Base-by-base conservation (phyloP, 2,329 filamentous ascomycete genomes). In the Colletotrichum sp. region DNA sequence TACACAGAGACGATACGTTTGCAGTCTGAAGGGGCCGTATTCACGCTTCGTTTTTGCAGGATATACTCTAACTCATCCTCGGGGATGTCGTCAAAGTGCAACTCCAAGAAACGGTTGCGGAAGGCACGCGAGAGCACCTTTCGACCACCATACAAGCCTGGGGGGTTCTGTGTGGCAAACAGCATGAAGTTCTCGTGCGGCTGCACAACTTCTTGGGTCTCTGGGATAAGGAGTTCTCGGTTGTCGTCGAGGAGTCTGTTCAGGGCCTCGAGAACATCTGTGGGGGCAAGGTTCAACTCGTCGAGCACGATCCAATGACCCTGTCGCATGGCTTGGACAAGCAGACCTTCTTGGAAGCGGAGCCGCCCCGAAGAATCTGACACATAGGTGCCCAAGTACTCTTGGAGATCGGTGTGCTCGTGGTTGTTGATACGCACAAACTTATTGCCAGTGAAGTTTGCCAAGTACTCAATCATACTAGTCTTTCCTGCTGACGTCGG, bases 371-470 rank as follows among this genome's bases (percentile, higher is more conserved):
- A 94, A 1, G 92, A 86, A 28, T 93, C 94, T 3, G 97, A 98
- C 2, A 98, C 89, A 79, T 99, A 99, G 0, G 96, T 98, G 22
- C 97, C 97, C 8, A 99, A 87, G 81, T 99, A 99, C 82, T 99
- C 98, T 84, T 99, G 97, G 48, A 99, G 88, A 83, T 99, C 97
- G 0, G 97, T 99, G 82, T 99, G 97, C 82, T 99, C 98, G 84
- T 99, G 97, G 80, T 99, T 99, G 86, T 99, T 99, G 88, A 99
- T 99, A 76, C 97, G 93, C 59, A 99, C 96, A 82, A 98, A 99
- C 81, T 95, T 97, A 83, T 99, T 98, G 5, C 98, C 97, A 34
- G 96, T 98, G 71, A 95, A 94, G 81, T 98, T 97, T n/a, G 98
- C 96, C 48, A 99, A 90, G 82, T 98, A 98, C 84, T 98, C 96